phyloP scores from a whole-genome alignment of 306 rosid genomes.

The Trifolium dubium region DNA sequence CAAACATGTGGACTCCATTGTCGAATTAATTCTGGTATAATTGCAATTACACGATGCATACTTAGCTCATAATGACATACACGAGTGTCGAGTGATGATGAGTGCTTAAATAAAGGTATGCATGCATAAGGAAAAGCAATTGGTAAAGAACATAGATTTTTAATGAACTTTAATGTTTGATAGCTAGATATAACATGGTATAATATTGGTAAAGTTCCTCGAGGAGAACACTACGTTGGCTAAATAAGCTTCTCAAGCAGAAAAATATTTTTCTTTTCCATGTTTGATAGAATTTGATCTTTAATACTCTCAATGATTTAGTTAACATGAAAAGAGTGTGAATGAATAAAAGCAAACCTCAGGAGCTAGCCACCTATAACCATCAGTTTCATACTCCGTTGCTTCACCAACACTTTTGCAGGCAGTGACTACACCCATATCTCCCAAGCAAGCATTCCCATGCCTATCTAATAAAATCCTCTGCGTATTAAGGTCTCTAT shows the following conservation, averaged over 20 bases:
- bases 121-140: background rate
- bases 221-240: slow-evolving; percentile 19
- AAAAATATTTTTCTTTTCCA: slow-evolving; percentile 5
- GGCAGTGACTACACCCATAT: slow-evolving; percentile 85
- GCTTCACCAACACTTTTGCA: slow-evolving; percentile 86
- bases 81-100: background rate
- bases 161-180: slow-evolving; percentile 11
- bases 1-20: background rate
- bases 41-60: background rate
- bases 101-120: background rate
- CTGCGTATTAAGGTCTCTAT: slow-evolving; percentile 83
- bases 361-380: slow-evolving; percentile 95
- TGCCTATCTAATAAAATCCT: slow-evolving; percentile 81
- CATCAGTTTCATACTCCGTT: slow-evolving; percentile 94
- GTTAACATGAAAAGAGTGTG: slow-evolving; percentile 34
- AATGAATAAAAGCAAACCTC: slow-evolving; percentile 72
- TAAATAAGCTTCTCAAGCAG: slow-evolving; percentile 28
- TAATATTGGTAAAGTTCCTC: background rate
- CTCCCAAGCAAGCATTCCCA: slow-evolving; percentile 91
- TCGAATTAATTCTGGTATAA: background rate
- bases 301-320: slow-evolving; percentile 32
- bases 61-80: background rate
- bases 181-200: background rate
- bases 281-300: slow-evolving; percentile 2
- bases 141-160: slow-evolving; percentile 14